Evolutionary conservation across 306 rosid species (phyloP), one percentile per base, ranked within the genome.

Genomic region (Vigna mungo): DNA sequence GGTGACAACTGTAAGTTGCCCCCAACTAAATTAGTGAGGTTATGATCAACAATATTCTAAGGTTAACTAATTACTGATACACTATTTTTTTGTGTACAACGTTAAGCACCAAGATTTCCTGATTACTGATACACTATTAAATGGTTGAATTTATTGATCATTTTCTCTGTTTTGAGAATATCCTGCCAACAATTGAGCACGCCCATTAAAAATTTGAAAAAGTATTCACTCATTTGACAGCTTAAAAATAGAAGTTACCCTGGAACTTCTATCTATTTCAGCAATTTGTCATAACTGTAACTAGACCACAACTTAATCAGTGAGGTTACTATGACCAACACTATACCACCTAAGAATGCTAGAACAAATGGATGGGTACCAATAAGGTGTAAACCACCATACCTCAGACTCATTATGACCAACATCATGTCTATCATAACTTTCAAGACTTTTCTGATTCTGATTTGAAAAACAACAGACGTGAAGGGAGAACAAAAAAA

Each of bases 321-420:
- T 30, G 56, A 71, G 67, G 10, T 60, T 64, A 17, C 75, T 17
- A n/a, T 74, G 68, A 54, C 46, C 73, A 62, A 47, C 69, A 13
- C 59, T 36, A 60, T 30, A 44, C 51, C 3, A 32, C 71, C 80
- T 61, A 81, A 69, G 61, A 53, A 17, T 72, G 69, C 37, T 44
- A 27, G 44, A 34, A 16, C 41, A 59, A 78, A 20, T 48, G 30
- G 12, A 25, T 18, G 41, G 15, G 59, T 39, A 52, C 21, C 44
- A 59, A 52, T 66, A 52, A 52, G 39, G 65, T 60, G 32, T 5
- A 53, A 68, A 53, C 63, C 68, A 80, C 60, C 82, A 36, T 81
- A 90, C 94, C 97, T 85, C 76, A 21, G 94, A 55, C 7, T 17
- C 59, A 21, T 43, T 39, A 25, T 71, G 82, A 39, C 52, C 71